Evolutionary conservation across 805 yeast genomes (phyloP), one percentile per base, ranked within the genome.

Genomic region (Debaryomyces prosopidis): DNA sequence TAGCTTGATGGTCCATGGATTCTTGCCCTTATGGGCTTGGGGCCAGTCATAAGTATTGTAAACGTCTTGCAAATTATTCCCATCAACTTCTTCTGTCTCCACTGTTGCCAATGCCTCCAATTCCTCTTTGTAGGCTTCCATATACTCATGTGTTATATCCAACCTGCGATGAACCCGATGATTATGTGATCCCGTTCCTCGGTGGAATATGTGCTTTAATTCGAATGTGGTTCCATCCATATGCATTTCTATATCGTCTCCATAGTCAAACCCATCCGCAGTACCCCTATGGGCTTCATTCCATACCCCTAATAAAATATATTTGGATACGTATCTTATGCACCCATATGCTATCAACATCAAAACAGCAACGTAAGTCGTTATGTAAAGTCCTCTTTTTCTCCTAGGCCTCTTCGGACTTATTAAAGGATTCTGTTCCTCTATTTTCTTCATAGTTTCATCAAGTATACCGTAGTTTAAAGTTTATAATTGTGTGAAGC

Each of bases 161-260:
- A 82, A 57, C 41, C 85, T 62, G 17, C 75, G 65, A 53, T 79
- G 85, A 0, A 63, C 50, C 19, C 62, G 65, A 39, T 71, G 66
- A 43, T 71, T 51, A n/a, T 55, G 44, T 18, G 60, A 46, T 8
- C 79, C 80, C 0, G 84, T 71, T 41, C 81, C 82, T 54, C 81
- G 85, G 55, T 84, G 89, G 54, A 68, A 81, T 3, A 84, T 74
- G 55, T 84, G 89, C 52, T 72, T 81, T 20, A 84, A 52, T 40
- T 55, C 62, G 53, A 69, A 56, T n/a, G 19, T 11, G 8, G 33
- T 14, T 30, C 33, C 33, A 30, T 30, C 33, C 11, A 10, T 23
- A 7, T 23, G 26, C 26, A 23, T 23, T 7, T 23, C 26, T 23
- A 2, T 4, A 7, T 2, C 5, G 6, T 23, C 26, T 3, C 2